Evolutionary conservation across 1,139 yeast species (phyloP), one percentile per base, ranked within the genome.

Genomic region (Ogataea hybrid): DNA sequence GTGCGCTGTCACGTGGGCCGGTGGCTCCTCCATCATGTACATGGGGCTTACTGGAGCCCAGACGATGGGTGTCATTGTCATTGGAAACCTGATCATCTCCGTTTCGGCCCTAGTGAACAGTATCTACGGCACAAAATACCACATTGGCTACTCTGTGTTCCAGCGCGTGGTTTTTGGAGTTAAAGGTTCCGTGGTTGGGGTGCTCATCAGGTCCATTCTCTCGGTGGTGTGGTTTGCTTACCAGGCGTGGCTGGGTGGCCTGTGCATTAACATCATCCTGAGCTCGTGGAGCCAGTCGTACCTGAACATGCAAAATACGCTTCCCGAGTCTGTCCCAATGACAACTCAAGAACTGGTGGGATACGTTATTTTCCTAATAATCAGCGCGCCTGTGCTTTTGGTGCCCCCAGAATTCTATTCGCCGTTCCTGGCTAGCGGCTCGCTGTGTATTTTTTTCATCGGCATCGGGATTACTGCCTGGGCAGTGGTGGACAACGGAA

Each of bases 151-250:
- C 50, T 68, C 77, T 2, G 48, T 73, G 22, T 64, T 68, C 28
- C 72, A 70, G 47, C 62, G 77, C 54, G 63, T 70, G 33, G 65
- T 69, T 2, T 73, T 71, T 50, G 78, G 78, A 25, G 67, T 71
- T 23, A 59, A 63, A 42, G 71, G 70, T 4, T 58, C 68, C 2
- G 57, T 45, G 34, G 35, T 66, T 6, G 69, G 69, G 3, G 53
- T 67, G 28, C 27, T 58, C 5, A 61, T 65, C 17, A 57, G 71
- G 54, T 58, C 61, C 37, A 56, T 65, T 30, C 45, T 66, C 25
- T 60, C 67, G 28, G 59, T 63, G 35, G 69, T 67, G 23, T 64
- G 64, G 62, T 65, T 56, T 46, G 58, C 68, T 2, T 60, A 67
- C 5, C 67, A 69, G 47, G 69, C 67, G 2, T 67, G 68, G 64